Evolutionary conservation across 495 filamentous ascomycete species (phyloP).

Genomic region (Penicillium simplicissimum): DNA sequence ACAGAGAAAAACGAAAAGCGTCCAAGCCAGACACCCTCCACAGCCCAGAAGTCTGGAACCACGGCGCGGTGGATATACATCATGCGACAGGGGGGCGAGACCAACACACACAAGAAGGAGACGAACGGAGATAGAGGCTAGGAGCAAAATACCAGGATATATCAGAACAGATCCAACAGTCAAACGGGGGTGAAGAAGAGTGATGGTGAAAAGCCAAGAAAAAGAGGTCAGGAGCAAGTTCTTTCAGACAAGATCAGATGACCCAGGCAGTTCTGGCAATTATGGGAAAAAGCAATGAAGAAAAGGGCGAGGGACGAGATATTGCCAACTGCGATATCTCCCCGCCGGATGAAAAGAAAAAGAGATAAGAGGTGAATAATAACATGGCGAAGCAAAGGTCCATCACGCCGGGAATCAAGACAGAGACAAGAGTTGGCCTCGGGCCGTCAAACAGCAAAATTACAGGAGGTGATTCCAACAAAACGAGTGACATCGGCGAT

Average conservation of each 20-base stretch:
- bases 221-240: not conserved
- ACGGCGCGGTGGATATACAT: conserved; percentile 17
- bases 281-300: conserved; percentile 7
- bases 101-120: not conserved
- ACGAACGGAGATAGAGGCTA: conserved; percentile 16
- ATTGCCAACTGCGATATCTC: too few relatives aligned
- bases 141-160: conserved; percentile 32
- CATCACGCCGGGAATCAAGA: conserved; percentile 32
- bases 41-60: conserved; percentile 3
- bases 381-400: conserved; percentile 31
- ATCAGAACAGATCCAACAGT: conserved; percentile 22
- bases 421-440: conserved; percentile 5
- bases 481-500: conserved; percentile 29
- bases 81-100: not conserved
- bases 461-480: conserved; percentile 9
- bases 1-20: conserved; percentile 5
- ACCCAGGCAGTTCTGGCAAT: conserved; percentile 3
- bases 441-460: conserved; percentile 14
- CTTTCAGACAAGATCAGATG: not conserved
- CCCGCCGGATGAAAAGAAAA: not conserved
- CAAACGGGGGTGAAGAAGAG: not conserved
- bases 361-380: conserved; percentile 25
- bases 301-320: not conserved
- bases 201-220: conserved; percentile 11
- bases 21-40: conserved; percentile 3